These are phyloP conservation scores for Vaccinium macrocarpon DNA, from an alignment of 148 eudicot species.

Conservation along the genomic window DNA sequence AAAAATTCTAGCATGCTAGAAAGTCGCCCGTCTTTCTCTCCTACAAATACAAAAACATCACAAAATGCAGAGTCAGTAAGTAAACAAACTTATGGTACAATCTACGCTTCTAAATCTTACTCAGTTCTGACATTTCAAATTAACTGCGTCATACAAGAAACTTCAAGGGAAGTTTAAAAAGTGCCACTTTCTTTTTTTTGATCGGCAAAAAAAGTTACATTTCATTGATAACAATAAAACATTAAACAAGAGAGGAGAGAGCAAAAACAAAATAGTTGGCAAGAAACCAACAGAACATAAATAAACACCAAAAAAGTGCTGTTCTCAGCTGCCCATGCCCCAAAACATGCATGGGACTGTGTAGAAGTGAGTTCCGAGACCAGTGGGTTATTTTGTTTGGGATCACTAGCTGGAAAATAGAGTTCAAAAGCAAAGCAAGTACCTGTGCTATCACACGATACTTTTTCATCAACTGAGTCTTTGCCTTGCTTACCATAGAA, in stretches of 20 bases:
- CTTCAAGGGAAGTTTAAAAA: neutral
- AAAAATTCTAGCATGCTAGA: neutral
- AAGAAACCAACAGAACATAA: no score
- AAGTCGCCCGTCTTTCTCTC: neutral
- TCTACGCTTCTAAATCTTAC: neutral
- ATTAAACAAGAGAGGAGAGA: neutral
- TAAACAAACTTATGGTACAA: neutral
- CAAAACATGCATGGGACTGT: no score
- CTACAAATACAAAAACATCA: neutral
- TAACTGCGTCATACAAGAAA: neutral
- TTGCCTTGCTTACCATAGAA: neutral
- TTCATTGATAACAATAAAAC: no score
- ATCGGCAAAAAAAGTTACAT: no score
- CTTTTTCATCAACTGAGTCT: neutral
- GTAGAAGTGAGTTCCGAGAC: neutral
- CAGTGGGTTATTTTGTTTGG: neutral
- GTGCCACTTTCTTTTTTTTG: neutral
- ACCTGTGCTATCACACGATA: neutral
- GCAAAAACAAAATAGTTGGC: neutral
- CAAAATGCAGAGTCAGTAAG: neutral
- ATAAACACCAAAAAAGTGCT: no score
- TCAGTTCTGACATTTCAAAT: neutral
- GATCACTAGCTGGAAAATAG: neutral
- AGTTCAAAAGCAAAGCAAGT: neutral
- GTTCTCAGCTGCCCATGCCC: no score